Conservation (phyloP, 1,284 basidiomycete species). For the Boletellus deceptivus region DNA sequence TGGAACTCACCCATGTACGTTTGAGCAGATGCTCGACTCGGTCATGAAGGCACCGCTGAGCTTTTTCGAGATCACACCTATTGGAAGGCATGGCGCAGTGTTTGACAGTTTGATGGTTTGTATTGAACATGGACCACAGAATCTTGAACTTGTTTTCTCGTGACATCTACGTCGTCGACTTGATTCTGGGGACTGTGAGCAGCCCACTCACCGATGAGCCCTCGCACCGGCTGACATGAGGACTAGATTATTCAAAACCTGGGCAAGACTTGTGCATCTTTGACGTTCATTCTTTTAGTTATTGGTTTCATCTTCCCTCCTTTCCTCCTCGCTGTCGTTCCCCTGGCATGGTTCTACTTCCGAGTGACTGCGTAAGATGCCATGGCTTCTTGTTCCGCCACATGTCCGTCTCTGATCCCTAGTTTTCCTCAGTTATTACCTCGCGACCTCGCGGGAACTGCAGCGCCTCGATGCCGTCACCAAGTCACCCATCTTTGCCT, state of each 20-base stretch:
- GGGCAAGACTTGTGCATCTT: conserved; percentile 57
- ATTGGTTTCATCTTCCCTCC: conserved; percentile 80
- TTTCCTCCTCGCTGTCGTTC: conserved; percentile 77
- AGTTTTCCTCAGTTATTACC: conserved; percentile 66
- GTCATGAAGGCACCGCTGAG: conserved; percentile 81
- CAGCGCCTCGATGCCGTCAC: conserved; percentile 91
- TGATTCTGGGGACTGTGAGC: conserved; percentile 66
- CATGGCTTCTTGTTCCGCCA: background rate
- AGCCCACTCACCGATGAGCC: background rate
- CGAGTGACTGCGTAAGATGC: conserved; percentile 66
- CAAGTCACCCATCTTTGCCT: conserved; percentile 88
- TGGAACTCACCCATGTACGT: background rate
- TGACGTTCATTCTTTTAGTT: conserved; percentile 77
- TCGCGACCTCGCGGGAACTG: conserved; percentile 87
- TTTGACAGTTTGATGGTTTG: background rate
- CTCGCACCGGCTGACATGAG: background rate
- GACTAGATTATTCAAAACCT: conserved; percentile 63
- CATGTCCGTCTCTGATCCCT: conserved; percentile 1
- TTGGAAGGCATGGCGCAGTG: conserved; percentile 55
- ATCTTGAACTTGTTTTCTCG: conserved; percentile 89
- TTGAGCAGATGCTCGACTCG: conserved; percentile 63
- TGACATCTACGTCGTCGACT: conserved; percentile 91
- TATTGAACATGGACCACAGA: conserved; percentile 35
- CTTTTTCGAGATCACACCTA: conserved; percentile 87
- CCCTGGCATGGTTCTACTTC: conserved; percentile 73